phyloP scores from a whole-genome alignment of 257 asterid species.

The Phtheirospermum japonicum region DNA sequence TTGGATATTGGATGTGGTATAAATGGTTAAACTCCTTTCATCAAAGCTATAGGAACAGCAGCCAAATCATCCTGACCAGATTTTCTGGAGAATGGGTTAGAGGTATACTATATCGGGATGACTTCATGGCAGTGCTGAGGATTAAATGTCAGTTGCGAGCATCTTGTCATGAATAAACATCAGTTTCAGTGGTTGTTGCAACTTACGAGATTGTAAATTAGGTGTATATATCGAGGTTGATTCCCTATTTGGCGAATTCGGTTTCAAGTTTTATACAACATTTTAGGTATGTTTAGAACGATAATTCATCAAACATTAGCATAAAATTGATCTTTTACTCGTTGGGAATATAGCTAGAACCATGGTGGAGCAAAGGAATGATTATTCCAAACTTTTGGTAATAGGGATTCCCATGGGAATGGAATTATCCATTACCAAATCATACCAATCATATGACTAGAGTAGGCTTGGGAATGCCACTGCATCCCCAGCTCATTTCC shows the following conservation, averaged over 20 bases:
- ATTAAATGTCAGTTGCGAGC: not conserved
- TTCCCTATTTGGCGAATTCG: too few relatives aligned
- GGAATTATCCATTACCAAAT: constrained; percentile 1
- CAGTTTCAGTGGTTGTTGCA: not conserved
- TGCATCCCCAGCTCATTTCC: not conserved
- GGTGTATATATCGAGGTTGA: too few relatives aligned
- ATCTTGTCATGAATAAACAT: not conserved
- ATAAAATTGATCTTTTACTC: too few relatives aligned
- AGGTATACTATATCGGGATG: not conserved
- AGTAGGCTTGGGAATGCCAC: not conserved
- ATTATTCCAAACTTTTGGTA: not conserved
- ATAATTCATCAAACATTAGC: too few relatives aligned
- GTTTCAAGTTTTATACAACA: too few relatives aligned
- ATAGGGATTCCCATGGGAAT: not conserved
- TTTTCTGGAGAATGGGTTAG: not conserved
- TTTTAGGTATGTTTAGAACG: too few relatives aligned
- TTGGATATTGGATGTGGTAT: too few relatives aligned
- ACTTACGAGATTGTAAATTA: too few relatives aligned
- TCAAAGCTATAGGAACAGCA: not conserved
- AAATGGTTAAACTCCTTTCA: too few relatives aligned
- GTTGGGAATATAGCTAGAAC: not conserved
- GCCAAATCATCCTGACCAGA: not conserved
- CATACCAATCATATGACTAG: not conserved
- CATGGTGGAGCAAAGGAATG: not conserved
- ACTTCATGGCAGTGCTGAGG: not conserved